Base-by-base conservation (phyloP, 225 moss, liverwort and hornwort species). In the Climacium dendroides region DNA sequence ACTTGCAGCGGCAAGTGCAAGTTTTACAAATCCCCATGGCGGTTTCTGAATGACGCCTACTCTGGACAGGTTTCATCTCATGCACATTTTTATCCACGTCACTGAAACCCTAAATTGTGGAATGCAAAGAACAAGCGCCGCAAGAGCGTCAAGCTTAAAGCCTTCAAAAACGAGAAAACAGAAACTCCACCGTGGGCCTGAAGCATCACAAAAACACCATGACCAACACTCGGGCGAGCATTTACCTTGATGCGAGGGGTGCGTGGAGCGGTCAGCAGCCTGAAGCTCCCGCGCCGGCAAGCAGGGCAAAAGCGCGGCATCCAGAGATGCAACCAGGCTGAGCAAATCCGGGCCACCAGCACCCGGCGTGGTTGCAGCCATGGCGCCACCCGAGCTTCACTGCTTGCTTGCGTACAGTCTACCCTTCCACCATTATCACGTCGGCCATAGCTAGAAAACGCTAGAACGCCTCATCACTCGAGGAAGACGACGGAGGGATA, bases 201-300 rank as follows among this genome's bases (percentile, higher is more conserved):
- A 76, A 50, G 26, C 53, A 80, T 23, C 74, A 29, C 59, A 76
- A 60, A 19, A 50, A 43, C 83, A 57, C 5, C 16, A 52, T 4
- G 7, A 30, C 28, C 28, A 45, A 45, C 29, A 57, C 29, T 66
- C 8, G 24, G 53, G 39, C 41, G 41, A 29, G 85, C 35, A 53
- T 35, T 71, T 84, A 96, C 96, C 96, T 91, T 96, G 98, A 74
- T 94, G 94, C 60, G 98, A 96, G 61, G 96, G 94, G 74, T 94
- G 93, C 74, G 95, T 94, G 39, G 95, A 92, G 82, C 98, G 96
- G 75, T 96, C 96, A 5, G 95, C 96, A 59, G 98, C 96, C 86
- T 96, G 98, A n/a, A 98, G 94, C 92, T 98, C 98, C 84, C 93
- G 91, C 11, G 98, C 98, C 8, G 98, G 98, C 89, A 98, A 90